These are phyloP conservation scores for Wickerhamiella qilinensis DNA, from an alignment of 805 yeast genomes.

Conservation along the genomic window DNA sequence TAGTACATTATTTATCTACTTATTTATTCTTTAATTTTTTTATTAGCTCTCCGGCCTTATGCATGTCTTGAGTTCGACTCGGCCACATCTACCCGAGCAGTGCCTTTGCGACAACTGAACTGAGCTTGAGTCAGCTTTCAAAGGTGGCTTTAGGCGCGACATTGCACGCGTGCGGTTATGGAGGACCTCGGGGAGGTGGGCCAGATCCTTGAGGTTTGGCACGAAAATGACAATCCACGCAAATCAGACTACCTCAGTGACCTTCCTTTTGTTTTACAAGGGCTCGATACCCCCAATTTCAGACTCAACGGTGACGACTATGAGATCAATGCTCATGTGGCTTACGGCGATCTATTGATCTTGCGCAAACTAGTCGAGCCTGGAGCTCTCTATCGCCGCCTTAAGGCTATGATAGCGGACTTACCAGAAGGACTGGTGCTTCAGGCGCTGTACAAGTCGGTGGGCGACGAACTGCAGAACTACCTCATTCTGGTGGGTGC, in stretches of 20 bases:
- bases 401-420: slow-evolving; percentile 24
- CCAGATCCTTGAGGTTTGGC: neutral
- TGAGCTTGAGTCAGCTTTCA: too few species aligned
- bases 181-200: neutral
- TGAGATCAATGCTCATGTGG: neutral
- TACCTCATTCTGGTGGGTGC: slow-evolving; percentile 31
- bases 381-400: slow-evolving; percentile 42
- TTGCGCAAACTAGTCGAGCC: slow-evolving; percentile 50
- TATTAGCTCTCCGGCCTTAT: too few species aligned
- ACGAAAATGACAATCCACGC: neutral
- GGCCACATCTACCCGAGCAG: too few species aligned
- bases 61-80: too few species aligned
- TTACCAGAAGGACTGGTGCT: slow-evolving; percentile 31
- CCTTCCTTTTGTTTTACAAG: slow-evolving; percentile 5
- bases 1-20: too few species aligned
- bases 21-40: too few species aligned
- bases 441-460: slow-evolving; percentile 40
- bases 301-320: slow-evolving; percentile 1
- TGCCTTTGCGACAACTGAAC: too few species aligned
- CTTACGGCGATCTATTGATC: slow-evolving; percentile 21
- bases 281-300: slow-evolving; percentile 2
- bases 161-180: too few species aligned
- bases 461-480: slow-evolving; percentile 27
- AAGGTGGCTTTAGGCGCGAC: too few species aligned
- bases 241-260: neutral